A percentile compares a stretch with the other conserved stretches of the same genome.
These are phyloP conservation scores for Pythium aquatile DNA, from an alignment of 352 stramenopile species.

Conservation along the genomic window DNA sequence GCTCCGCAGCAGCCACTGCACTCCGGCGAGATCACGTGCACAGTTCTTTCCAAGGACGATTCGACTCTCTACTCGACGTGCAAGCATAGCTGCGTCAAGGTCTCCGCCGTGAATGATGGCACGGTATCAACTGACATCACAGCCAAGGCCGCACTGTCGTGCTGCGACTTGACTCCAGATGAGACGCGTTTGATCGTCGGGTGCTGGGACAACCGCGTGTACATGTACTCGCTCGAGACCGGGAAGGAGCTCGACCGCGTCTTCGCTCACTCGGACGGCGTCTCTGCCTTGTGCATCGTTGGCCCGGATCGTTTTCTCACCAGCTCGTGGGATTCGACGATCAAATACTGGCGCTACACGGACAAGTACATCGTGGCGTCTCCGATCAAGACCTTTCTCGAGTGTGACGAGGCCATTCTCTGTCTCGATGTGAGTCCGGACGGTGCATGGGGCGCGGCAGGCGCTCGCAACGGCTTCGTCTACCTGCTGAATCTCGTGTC, in stretches of 20 bases:
- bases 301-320: constrained; percentile 52
- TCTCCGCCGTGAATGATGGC: constrained; percentile 37
- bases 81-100: constrained; percentile 67
- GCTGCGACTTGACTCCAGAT: constrained; percentile 67
- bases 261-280: constrained; percentile 61
- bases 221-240: constrained; percentile 67
- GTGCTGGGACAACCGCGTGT: constrained; percentile 73
- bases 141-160: constrained; percentile 48
- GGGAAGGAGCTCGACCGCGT: constrained; percentile 60
- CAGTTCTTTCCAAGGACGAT: constrained; percentile 52
- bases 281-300: constrained; percentile 66
- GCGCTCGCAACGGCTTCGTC: constrained; percentile 52
- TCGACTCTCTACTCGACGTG: constrained; percentile 59
- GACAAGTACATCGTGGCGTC: constrained; percentile 45
- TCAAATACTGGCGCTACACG: constrained; percentile 78
- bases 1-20: constrained; percentile 41
- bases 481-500: constrained; percentile 51
- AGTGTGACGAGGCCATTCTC: constrained; percentile 63
- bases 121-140: constrained; percentile 32
- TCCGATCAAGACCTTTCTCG: constrained; percentile 52
- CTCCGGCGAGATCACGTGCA: constrained; percentile 58
- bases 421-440: constrained; percentile 67
- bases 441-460: constrained; percentile 45
- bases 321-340: constrained; percentile 75
- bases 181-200: constrained; percentile 61